Evolutionary conservation across 2,329 filamentous ascomycete species (phyloP).

Genomic region (Penicillium sp.): DNA sequence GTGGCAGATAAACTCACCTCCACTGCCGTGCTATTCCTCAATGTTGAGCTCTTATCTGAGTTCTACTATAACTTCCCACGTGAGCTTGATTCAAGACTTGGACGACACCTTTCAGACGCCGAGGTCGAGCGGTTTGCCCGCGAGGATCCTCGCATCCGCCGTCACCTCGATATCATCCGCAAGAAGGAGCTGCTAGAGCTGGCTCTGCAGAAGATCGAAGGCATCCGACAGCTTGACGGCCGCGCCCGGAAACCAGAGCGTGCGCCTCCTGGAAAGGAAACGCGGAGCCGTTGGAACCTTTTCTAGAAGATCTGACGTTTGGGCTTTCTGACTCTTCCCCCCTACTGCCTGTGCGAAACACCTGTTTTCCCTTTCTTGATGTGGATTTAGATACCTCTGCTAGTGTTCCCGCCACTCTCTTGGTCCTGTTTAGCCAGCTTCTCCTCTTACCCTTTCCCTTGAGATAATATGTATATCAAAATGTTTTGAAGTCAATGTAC

Average conservation of each 20-base stretch:
- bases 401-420: slow-evolving; percentile 4
- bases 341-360: neutral
- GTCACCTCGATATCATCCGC: slow-evolving; percentile 86
- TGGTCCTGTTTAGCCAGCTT: neutral
- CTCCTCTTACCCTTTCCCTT: neutral
- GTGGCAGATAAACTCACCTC: slow-evolving; percentile 92
- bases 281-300: slow-evolving; percentile 43
- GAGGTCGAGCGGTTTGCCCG: slow-evolving; percentile 88
- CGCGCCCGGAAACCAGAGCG: slow-evolving; percentile 52
- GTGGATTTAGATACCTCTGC: slow-evolving; percentile 14
- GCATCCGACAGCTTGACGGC: slow-evolving; percentile 77
- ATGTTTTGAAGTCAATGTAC: slow-evolving; percentile 12
- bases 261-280: slow-evolving; percentile 35
- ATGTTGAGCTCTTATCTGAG: slow-evolving; percentile 92
- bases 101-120: slow-evolving; percentile 71
- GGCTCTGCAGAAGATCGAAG: slow-evolving; percentile 94
- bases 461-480: slow-evolving; percentile 4
- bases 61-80: slow-evolving; percentile 98
- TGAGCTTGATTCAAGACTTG: slow-evolving; percentile 82
- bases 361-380: neutral
- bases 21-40: slow-evolving; percentile 93
- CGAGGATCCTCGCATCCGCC: slow-evolving; percentile 85
- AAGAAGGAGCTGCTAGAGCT: slow-evolving; percentile 91
- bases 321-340: neutral
- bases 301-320: slow-evolving; percentile 30